Conservation (phyloP, 257 asterid species). For the Solanum lycopersicoides region DNA sequence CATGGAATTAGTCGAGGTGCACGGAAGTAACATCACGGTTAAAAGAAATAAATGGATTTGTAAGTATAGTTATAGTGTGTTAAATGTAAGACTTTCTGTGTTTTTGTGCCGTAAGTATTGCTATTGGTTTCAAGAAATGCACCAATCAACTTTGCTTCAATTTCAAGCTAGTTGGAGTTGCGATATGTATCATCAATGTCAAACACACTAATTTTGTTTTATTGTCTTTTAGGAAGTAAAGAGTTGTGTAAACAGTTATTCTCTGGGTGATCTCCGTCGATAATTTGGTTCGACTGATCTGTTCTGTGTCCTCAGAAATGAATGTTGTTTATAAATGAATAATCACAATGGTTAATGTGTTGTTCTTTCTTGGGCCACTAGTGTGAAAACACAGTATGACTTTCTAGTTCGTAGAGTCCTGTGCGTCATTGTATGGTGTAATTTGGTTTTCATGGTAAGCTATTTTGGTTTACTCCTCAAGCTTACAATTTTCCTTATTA, state of each 20-base stretch:
- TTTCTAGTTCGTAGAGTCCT: not conserved
- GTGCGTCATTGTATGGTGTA: not conserved
- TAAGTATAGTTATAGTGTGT: not conserved
- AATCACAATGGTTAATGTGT: not conserved
- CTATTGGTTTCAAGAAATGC: not conserved
- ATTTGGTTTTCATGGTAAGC: not conserved
- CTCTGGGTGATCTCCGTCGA: not conserved
- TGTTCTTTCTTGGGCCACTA: not conserved
- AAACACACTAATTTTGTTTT: not conserved
- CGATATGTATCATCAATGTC: not conserved
- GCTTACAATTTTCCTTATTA: conserved; percentile 2
- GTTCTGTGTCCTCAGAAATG: not conserved
- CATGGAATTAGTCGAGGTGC: not conserved
- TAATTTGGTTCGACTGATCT: not conserved
- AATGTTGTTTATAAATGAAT: not conserved
- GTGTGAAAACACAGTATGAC: not conserved
- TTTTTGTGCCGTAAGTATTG: not conserved
- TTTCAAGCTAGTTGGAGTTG: not conserved
- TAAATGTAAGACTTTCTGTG: not conserved
- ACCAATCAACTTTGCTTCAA: not conserved
- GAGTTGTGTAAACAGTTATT: not conserved
- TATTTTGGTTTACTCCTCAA: not conserved
- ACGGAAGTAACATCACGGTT: not conserved
- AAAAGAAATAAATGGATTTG: not conserved
- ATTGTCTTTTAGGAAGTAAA: not conserved